Evolutionary conservation across 163 green algal genomes (phyloP), one percentile per base, ranked within the genome.

Genomic region (Scenedesmus sp.): DNA sequence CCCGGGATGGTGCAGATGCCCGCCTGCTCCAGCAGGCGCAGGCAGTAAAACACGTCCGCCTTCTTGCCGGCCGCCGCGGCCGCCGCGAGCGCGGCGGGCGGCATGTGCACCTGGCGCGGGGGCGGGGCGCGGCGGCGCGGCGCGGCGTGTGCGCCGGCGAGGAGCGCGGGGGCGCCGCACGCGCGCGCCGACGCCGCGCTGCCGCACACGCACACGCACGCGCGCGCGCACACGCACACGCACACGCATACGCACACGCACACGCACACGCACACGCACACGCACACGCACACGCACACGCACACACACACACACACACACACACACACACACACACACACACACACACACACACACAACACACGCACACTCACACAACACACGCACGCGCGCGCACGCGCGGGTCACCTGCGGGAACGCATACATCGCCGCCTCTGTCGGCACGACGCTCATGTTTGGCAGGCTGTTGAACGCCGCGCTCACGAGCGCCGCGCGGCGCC

Each of bases 351-450:
- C n/a, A 63, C 54, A 63, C 3, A 63, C 54, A 42, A 3, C 14
- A 34, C 4, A 63, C 54, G 36, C 9, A 24, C 53, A 24, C 53
- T n/a, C 15, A 9, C 29, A 63, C 14, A 31, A 28, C 60, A 50
- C 36, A 31, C 28, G 5, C 60, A 7, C 31, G 6, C 44, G 10
- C 63, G 10, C 22, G 44, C 36, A 14, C 22, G 9, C 53, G n/a
- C 24, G 9, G 39, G 48, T 63, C 26, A 96, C 79, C 82, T 90
- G 70, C 18, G 73, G 63, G 87, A 99, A 98, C 73, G 90, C 89
- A 87, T 99, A 99, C 90, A 98, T 95, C 10, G 95, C 93, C 28
- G 94, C 96, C 84, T 99, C 94, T 9, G 92, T 96, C 70, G 92
- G 89, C 70, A 93, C 96, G 87, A 95, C 98, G 39, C 82, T 93